A percentile compares a stretch with the other conserved stretches of the same genome.
These are phyloP conservation scores for Aspergillus asperescens DNA, from an alignment of 495 filamentous ascomycete genomes.

Conservation along the genomic window DNA sequence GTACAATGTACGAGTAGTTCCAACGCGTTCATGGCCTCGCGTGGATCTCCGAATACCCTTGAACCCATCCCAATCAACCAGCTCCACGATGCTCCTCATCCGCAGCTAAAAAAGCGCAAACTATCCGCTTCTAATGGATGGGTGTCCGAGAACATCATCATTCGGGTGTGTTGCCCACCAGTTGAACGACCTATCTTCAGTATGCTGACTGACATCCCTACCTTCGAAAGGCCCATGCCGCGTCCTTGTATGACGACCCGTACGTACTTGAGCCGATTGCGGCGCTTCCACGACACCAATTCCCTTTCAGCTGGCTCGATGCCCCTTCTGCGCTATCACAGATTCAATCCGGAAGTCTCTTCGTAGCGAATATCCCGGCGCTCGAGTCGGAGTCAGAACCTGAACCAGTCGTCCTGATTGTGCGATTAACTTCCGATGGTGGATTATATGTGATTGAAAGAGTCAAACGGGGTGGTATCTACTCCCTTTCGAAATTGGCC, in stretches of 20 bases:
- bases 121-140: conserved; percentile 19
- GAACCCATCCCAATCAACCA: conserved; percentile 36
- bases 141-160: conserved; percentile 28
- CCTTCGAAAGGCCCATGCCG: conserved; percentile 49
- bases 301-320: conserved; percentile 60
- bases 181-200: not conserved
- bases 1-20: conserved; percentile 16
- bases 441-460: conserved; percentile 67
- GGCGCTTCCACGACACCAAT: conserved; percentile 53
- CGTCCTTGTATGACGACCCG: conserved; percentile 51
- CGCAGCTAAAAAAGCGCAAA: conserved; percentile 36
- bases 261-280: conserved; percentile 56
- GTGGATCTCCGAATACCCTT: conserved; percentile 26
- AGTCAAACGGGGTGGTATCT: conserved; percentile 60
- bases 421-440: conserved; percentile 52
- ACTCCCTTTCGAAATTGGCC: conserved; percentile 65
- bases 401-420: conserved; percentile 55
- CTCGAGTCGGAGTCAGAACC: conserved; percentile 50
- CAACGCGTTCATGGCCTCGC: conserved; percentile 36
- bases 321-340: conserved; percentile 49
- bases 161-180: conserved; percentile 27
- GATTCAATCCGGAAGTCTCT: conserved; percentile 47
- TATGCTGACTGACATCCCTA: conserved; percentile 7
- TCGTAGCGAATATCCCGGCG: conserved; percentile 56
- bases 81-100: conserved; percentile 24